Evolutionary conservation across 2,329 filamentous ascomycete species (phyloP), one percentile per base, ranked within the genome.

Genomic region (Aspergillus eucalypticola): DNA sequence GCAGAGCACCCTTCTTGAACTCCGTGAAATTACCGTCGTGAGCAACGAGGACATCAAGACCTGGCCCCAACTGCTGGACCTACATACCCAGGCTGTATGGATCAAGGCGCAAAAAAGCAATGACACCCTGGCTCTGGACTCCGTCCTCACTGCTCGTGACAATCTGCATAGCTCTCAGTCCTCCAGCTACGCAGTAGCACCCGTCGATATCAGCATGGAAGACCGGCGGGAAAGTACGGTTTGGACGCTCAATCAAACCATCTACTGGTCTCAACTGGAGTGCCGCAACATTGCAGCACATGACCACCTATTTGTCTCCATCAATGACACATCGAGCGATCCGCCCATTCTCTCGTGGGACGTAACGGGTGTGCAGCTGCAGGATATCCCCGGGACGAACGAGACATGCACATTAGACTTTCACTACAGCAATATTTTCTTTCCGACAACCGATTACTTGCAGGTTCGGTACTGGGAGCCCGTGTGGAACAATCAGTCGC

Each of bases 381-480:
- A 64, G 6, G 58, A 59, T 11, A 21, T 38, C 5, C 15, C 68
- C 39, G 35, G 61, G 5, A 50, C 54, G 13, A 54, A 61, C 15
- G 54, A 62, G 10, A 23, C 63, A 19, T 75, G 72, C 55, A 59
- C 54, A 3, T 44, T 75, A 54, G 67, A 73, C 10, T 74, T 75
- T 48, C 54, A 68, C 25, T 75, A 73, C 35, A 56, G 67, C 2
- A 75, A 66, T 42, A 61, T 73, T 2, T 68, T 72, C 42, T 73
- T 72, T 50, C 63, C 64, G 1, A 54, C 57, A 3, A 71, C 67
- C 8, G 67, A 75, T 60, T 73, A 70, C 29, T 60, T 74, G 5
- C 72, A 74, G 51, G 61, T 73, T n/a, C 69, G 72, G 8, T 74
- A 74, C 51, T 75, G 73, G 72, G 72, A 75, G 52, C 72, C 72